Evolutionary conservation across 225 moss, liverwort and hornwort genomes (phyloP), one percentile per base, ranked within the genome.

Genomic region (Sphagnum tenellum): DNA sequence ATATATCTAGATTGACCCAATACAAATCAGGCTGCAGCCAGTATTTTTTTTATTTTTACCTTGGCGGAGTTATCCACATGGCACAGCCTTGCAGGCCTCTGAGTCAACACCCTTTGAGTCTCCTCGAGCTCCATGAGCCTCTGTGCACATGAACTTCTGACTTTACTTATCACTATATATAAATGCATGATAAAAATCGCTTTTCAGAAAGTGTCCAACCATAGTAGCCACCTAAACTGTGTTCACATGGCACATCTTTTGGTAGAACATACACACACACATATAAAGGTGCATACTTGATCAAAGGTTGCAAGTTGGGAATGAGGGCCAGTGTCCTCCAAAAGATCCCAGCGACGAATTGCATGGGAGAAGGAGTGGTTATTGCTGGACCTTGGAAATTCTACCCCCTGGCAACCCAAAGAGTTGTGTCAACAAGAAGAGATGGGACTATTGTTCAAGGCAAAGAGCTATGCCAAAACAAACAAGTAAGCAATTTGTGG

Each of bases 321-420:
- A 75, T 98, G 93, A 66, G 66, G 85, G 67, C 83, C 89, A 69
- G 82, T 75, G 50, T 82, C 81, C 12, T 79, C 66, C 63, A 84
- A 68, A 67, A 95, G 82, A 50, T 79, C 79, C 98, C 98, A 98
- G 65, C 84, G 80, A 65, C 98, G 76, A 64, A 69, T 76, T 44
- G 98, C 98, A 70, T 78, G 77, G 47, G 69, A 76, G 63, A 82
- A 98, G 7, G 98, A 87, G 68, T 61, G 79, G 61, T 69, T 66
- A 72, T 98, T 98, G 63, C 78, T 76, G 47, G 79, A 3, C 83
- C 87, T 98, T 61, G 98, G 98, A 72, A 98, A 98, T 77, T 98
- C 98, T 67, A 98, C 90, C 80, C 85, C 74, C 98, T 98, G 74
- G 49, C 64, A 74, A 73, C 73, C 77, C 29, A 29, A 29, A 29